Conservation (phyloP, 148 eudicot species). For the Vaccinium corymbosum region DNA sequence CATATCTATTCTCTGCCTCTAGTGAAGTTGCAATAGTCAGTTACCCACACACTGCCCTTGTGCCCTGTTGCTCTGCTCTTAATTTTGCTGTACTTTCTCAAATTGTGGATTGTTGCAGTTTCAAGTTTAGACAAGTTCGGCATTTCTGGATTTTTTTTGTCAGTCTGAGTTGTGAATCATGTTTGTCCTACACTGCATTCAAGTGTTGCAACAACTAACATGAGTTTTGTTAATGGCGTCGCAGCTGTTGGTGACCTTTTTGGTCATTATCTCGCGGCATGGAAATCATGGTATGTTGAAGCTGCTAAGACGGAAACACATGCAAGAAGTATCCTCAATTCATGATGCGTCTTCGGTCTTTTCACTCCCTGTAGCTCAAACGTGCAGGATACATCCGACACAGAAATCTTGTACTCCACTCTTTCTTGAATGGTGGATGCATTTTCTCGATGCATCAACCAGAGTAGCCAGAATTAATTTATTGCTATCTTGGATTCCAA, state of each 20-base stretch:
- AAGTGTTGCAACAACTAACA: conserved; percentile 10
- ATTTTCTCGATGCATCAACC: conserved; percentile 15
- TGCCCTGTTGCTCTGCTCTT: background rate
- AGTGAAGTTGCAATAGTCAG: background rate
- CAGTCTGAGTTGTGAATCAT: background rate
- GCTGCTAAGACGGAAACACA: conserved; percentile 27
- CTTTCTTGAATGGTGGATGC: conserved; percentile 1
- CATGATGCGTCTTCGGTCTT: background rate
- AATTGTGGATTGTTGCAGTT: background rate
- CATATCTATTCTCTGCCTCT: background rate
- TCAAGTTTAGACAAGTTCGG: background rate
- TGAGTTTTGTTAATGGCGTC: conserved; percentile 12
- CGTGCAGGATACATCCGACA: background rate
- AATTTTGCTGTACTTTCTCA: background rate
- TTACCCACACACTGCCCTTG: background rate
- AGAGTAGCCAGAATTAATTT: background rate
- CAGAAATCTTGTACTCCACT: background rate
- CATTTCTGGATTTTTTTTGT: background rate
- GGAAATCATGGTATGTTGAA: conserved; percentile 50
- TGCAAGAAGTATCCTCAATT: conserved; percentile 18
- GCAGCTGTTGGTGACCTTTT: conserved; percentile 36
- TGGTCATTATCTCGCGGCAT: conserved; percentile 43
- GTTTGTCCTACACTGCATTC: background rate
- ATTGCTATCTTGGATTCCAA: background rate
- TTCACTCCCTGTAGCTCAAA: background rate